These are phyloP conservation scores for Globisporangium nagaii DNA, from an alignment of 352 stramenopile genomes.

Conservation along the genomic window DNA sequence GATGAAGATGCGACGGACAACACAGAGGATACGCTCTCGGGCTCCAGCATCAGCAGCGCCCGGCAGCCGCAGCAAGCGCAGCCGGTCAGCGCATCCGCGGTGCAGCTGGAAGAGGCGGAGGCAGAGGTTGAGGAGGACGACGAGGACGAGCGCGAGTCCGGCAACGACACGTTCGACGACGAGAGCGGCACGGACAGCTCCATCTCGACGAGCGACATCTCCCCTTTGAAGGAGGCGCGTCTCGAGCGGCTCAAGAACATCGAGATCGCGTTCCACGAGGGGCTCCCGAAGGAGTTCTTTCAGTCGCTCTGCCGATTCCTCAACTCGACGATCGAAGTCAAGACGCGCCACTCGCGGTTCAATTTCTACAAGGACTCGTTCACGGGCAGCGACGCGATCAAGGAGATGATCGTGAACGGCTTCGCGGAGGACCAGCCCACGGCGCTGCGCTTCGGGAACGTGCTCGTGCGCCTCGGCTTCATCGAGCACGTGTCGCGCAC, in stretches of 20 bases:
- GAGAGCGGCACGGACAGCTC: conserved; percentile 33
- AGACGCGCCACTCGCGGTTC: conserved; percentile 78
- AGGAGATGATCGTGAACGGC: conserved; percentile 64
- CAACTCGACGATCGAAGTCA: conserved; percentile 67
- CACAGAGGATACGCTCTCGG: conserved; percentile 16
- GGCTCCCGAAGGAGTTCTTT: conserved; percentile 76
- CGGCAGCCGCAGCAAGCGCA: conserved; percentile 1
- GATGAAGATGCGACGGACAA: conserved; percentile 35
- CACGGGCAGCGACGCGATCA: conserved; percentile 65
- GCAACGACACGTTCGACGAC: conserved; percentile 23
- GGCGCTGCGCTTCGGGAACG: conserved; percentile 66
- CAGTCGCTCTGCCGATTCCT: conserved; percentile 66
- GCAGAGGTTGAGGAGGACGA: conserved; percentile 20
- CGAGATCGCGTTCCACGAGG: conserved; percentile 74
- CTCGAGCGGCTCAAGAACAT: conserved; percentile 73
- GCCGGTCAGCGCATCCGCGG: conserved; percentile 11
- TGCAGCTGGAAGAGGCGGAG: conserved; percentile 1
- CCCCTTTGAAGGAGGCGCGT: conserved; percentile 62
- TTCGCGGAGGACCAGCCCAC: conserved; percentile 76
- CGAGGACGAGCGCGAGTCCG: conserved; percentile 22
- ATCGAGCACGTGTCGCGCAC: conserved; percentile 80
- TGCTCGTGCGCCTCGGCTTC: conserved; percentile 73
- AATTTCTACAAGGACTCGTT: conserved; percentile 88
- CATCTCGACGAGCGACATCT: conserved; percentile 35
- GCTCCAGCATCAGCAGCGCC: conserved; percentile 14